Percentiles rank a stretch among this genome's conserved stretches.
These are phyloP conservation scores for Elaeis guineensis DNA, from an alignment of 176 grass and related monocot species.

Conservation along the genomic window DNA sequence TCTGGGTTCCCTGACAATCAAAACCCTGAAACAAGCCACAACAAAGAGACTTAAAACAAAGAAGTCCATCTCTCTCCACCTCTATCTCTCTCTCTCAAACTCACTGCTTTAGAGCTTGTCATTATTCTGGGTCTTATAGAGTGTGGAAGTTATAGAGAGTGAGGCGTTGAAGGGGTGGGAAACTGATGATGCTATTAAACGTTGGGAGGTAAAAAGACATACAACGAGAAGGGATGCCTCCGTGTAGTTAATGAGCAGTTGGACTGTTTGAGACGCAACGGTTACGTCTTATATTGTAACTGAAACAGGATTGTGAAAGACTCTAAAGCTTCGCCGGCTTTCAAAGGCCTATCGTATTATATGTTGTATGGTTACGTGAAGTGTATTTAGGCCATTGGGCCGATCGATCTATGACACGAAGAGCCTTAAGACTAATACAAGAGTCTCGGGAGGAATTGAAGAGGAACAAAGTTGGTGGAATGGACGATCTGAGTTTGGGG, in stretches of 20 bases:
- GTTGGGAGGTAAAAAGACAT: conserved; percentile 22
- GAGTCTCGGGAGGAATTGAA: no score
- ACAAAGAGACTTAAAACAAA: not conserved
- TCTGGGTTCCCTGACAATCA: not conserved
- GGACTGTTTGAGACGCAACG: not conserved
- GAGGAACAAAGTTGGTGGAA: no score
- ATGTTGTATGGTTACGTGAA: no score
- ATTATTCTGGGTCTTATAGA: conserved; percentile 2
- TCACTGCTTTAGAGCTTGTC: not conserved
- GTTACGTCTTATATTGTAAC: conserved; percentile 28
- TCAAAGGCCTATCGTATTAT: no score
- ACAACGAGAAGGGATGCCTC: conserved; percentile 1
- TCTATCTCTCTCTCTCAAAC: not conserved
- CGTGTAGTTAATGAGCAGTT: conserved; percentile 51
- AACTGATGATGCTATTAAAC: conserved; percentile 75
- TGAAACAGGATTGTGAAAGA: no score
- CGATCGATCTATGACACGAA: no score
- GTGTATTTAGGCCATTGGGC: no score
- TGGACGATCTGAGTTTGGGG: no score
- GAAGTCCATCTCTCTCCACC: not conserved
- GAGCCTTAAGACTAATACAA: no score
- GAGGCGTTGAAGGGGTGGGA: conserved; percentile 55
- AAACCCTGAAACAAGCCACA: not conserved
- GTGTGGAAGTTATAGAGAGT: conserved; percentile 10
- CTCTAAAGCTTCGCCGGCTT: no score